Percentiles rank a stretch among this genome's conserved stretches.
Conservation (phyloP, 2,329 filamentous ascomycete species). For the Aspergillus floridensis region DNA sequence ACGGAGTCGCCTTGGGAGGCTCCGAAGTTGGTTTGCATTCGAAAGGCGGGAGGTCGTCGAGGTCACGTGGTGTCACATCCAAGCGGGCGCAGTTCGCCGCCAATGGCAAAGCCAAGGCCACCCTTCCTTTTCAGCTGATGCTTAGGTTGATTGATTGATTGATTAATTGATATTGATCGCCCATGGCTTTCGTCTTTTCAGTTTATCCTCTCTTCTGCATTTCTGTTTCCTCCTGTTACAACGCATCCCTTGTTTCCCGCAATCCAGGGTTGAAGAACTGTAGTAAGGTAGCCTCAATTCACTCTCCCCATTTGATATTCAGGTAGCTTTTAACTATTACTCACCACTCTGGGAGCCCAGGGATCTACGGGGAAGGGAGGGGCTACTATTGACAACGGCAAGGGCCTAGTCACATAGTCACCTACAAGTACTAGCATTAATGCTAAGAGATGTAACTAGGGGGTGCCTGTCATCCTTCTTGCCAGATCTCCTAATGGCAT, state of each 20-base stretch:
- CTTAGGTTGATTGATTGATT: background rate
- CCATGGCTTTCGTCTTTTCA: background rate
- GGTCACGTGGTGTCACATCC: constrained; percentile 31
- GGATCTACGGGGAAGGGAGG: background rate
- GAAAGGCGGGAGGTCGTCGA: constrained; percentile 37
- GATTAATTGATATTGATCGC: background rate
- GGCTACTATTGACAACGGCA: background rate
- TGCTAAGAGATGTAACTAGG: background rate
- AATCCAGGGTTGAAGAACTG: background rate
- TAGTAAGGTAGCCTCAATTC: background rate
- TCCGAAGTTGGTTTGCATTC: constrained; percentile 39
- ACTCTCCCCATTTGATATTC: background rate
- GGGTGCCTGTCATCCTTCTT: background rate
- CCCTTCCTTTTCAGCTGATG: background rate
- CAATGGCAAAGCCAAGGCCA: constrained; percentile 23
- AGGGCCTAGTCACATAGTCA: background rate
- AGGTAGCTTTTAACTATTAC: background rate
- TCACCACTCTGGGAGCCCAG: background rate
- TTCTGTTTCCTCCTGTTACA: background rate
- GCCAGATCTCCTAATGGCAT: background rate
- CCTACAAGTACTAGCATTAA: background rate
- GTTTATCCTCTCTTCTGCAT: background rate
- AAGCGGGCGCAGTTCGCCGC: constrained; percentile 27
- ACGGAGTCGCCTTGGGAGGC: constrained; percentile 22
- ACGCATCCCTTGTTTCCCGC: background rate